A percentile compares a stretch with the other conserved stretches of the same genome.
phyloP scores from a whole-genome alignment of 2,329 filamentous ascomycete species.

The Ambrosiella xylebori region DNA sequence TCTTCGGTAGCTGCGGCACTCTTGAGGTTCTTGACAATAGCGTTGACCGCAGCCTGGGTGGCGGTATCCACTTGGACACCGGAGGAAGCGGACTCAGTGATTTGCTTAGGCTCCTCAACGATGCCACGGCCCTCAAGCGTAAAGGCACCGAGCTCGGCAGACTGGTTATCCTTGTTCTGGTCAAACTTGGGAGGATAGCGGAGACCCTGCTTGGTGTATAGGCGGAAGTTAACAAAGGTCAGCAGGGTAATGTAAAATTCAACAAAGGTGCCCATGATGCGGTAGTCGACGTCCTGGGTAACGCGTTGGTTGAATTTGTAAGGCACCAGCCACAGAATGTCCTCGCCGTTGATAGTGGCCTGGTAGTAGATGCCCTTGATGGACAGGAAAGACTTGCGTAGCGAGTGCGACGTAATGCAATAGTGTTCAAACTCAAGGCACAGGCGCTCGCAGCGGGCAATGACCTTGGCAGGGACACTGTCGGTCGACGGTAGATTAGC shows the following conservation, averaged over 20 bases:
- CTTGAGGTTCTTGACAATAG: constrained; percentile 52
- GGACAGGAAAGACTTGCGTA: constrained; percentile 91
- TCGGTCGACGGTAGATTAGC: constrained; percentile 85
- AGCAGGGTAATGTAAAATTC: constrained; percentile 97
- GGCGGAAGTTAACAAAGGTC: constrained; percentile 86
- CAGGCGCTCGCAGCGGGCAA: constrained; percentile 82
- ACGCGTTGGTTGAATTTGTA: constrained; percentile 96
- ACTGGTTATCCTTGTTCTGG: constrained; percentile 66
- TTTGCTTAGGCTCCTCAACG: constrained; percentile 19
- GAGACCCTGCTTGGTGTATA: constrained; percentile 80
- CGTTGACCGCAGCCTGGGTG: constrained; percentile 49
- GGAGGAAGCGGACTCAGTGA: constrained; percentile 26
- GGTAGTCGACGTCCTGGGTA: constrained; percentile 86
- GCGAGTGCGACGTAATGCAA: constrained; percentile 74
- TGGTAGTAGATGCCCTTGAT: constrained; percentile 99
- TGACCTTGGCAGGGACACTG: constrained; percentile 84
- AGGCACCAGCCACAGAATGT: constrained; percentile 90
- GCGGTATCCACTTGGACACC: constrained; percentile 40
- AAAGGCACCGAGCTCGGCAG: constrained; percentile 80
- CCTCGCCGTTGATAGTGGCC: constrained; percentile 90
- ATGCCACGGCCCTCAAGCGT: constrained; percentile 53
- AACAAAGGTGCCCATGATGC: constrained; percentile 98
- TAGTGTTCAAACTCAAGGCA: constrained; percentile 97
- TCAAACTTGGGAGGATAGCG: constrained; percentile 96
- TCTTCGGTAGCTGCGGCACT: constrained; percentile 29